These are phyloP conservation scores for Pythium folliculosum DNA, from an alignment of 352 stramenopile genomes.

Conservation along the genomic window DNA sequence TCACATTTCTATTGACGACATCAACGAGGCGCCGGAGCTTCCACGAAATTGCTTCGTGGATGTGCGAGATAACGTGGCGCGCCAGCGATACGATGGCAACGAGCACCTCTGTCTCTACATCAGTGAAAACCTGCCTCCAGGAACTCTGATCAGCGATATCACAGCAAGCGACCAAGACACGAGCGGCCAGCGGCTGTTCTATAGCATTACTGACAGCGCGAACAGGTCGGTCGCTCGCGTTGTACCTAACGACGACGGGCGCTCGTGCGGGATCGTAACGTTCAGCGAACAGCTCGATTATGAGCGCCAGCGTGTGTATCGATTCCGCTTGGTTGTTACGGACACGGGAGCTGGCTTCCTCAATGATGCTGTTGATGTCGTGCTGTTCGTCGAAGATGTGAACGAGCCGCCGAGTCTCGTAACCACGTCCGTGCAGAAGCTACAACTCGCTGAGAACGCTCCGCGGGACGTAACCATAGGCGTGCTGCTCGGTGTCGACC, in stretches of 20 bases:
- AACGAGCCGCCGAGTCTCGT: constrained; percentile 47
- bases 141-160: constrained; percentile 32
- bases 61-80: constrained; percentile 24
- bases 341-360: constrained; percentile 52
- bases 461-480: constrained; percentile 26
- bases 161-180: constrained; percentile 39
- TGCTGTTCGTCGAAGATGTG: constrained; percentile 48
- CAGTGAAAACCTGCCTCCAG: constrained; percentile 34
- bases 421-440: constrained; percentile 28
- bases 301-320: constrained; percentile 39
- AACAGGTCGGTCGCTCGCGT: constrained; percentile 32
- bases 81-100: constrained; percentile 47
- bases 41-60: constrained; percentile 55
- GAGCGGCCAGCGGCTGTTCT: constrained; percentile 45
- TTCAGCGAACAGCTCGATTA: constrained; percentile 42
- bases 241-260: constrained; percentile 25
- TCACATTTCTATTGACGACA: constrained; percentile 38
- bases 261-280: constrained; percentile 41
- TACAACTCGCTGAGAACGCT: constrained; percentile 45
- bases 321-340: constrained; percentile 43
- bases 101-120: constrained; percentile 48
- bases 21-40: constrained; percentile 49
- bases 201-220: constrained; percentile 26
- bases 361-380: constrained; percentile 40
- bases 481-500: constrained; percentile 42